Base-by-base conservation (phyloP, 2,329 filamentous ascomycete genomes). In the Diaporthe sp. region DNA sequence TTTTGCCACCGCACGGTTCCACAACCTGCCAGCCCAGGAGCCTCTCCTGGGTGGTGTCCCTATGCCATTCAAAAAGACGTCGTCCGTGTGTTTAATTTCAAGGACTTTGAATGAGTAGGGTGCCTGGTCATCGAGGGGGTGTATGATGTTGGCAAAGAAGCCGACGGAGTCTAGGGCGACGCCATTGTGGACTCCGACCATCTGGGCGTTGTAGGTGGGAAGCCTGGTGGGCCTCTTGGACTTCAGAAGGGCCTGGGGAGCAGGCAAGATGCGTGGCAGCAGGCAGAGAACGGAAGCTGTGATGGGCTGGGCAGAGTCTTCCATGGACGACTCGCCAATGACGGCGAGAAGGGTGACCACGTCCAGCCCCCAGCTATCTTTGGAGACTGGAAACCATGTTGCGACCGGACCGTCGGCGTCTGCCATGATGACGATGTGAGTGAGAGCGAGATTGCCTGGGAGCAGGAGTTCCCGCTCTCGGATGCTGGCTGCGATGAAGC, bases 261-360 rank as follows among this genome's bases (percentile, higher is more conserved):
- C 91, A 12, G 91, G 91, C 39, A 92, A 87, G 70, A 92, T 87
- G 67, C 91, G 88, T 39, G 91, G 91, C 4, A 92, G 84, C 53
- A 90, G 85, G 78, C 89, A 91, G 46, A 90, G 85, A 1, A 73
- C 71, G 1, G 71, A 73, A n/a, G 90, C 87, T 2, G 90, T 92
- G 77, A 92, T 87, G 69, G 88, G 86, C 80, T 92, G 90, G 2
- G 88, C 84, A 79, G 92, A 90, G 76, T 89, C 88, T 58, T 88
- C 86, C 76, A 92, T 90, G 25, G 88, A 88, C 3, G 87, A 88
- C 82, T 92, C 91, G 80, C 90, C 90, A 74, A 92, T 90, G 79
- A 92, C 89, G 76, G 91, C 91, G 71, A 92, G 87, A 42, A 92
- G 87, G 49, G 89, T 91, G 75, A 92, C 90, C 61, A 92, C 89